phyloP scores from a whole-genome alignment of 768 basidiomycete genomes.

The Tulasnella sp. region DNA sequence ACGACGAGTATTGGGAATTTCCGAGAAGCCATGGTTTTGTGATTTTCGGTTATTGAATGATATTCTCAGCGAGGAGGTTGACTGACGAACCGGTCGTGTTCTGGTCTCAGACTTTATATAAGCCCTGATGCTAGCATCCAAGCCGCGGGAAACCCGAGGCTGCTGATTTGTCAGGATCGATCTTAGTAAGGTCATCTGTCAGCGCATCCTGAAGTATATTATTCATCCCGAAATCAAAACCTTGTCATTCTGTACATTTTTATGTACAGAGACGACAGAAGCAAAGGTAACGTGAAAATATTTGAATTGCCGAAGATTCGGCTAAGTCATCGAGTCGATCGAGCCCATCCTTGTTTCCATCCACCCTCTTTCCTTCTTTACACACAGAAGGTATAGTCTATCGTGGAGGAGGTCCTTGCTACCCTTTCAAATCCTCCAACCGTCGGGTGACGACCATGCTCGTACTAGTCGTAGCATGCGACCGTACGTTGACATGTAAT shows the following conservation, averaged over 20 bases:
- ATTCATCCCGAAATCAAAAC: neutral
- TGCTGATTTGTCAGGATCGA: neutral
- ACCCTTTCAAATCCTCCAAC: no score
- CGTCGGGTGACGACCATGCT: no score
- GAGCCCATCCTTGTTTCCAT: no score
- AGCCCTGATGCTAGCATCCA: no score
- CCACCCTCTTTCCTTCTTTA: no score
- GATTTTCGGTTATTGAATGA: neutral
- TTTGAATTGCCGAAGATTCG: no score
- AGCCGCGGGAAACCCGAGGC: neutral
- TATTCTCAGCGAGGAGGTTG: neutral
- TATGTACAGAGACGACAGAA: neutral
- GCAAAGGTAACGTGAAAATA: neutral
- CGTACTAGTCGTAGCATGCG: no score
- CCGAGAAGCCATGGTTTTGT: constrained; percentile 10
- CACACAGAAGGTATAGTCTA: no score
- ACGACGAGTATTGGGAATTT: constrained; percentile 54
- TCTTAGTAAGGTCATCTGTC: neutral
- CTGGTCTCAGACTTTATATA: neutral
- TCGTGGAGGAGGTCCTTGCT: no score
- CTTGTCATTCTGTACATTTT: neutral
- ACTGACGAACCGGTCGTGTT: neutral
- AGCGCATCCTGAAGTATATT: neutral
- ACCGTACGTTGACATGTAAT: no score
- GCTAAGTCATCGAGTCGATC: no score